Evolutionary conservation across 2,329 filamentous ascomycete genomes (phyloP), one percentile per base, ranked within the genome.

Genomic region (Ampelomyces quisqualis): DNA sequence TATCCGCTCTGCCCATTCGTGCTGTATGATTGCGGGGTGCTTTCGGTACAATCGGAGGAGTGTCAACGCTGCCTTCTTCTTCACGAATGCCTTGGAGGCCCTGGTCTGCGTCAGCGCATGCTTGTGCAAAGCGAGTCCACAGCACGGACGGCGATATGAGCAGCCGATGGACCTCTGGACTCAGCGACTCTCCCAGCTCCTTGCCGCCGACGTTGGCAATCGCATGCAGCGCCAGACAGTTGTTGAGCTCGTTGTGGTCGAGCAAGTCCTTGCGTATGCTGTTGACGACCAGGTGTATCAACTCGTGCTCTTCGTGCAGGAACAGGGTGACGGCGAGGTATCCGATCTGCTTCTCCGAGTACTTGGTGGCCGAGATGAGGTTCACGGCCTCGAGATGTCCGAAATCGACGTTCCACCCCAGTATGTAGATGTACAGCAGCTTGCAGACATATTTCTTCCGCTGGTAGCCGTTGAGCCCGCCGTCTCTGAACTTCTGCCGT

Each of bases 401-500:
- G 70, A 98, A 98, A 70, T 97, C 94, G 72, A 98, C 91, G 68
- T 98, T 91, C 86, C 93, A 98, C 34, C 93, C 93, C 53, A 98
- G 81, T 46, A 98, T 98, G 71, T 98, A 98, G 62, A 98, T 97
- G 70, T 98, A 98, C 48, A 98, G 78, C 56, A 98, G 82, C 83
- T 98, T 98, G 88, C 93, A 98, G 55, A 98, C 93, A 68, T 98
- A 98, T 86, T 98, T 98, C 80, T 98, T 98, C 78, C 94, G 96
- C 77, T 96, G 90, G 67, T 98, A 98, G 54, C 93, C 94, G 66
- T 86, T 95, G 43, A 98, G 76, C 65, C 80, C 93, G 52, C 90
- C 90, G 69, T 93, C 88, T 79, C 95, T 95, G 77, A 97, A 98
- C 73, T 97, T 97, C 74, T 96, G 89, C 64, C 89, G 84, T 69